These are phyloP conservation scores for Lentinula guzmanii DNA, from an alignment of 768 basidiomycete genomes.

Conservation along the genomic window DNA sequence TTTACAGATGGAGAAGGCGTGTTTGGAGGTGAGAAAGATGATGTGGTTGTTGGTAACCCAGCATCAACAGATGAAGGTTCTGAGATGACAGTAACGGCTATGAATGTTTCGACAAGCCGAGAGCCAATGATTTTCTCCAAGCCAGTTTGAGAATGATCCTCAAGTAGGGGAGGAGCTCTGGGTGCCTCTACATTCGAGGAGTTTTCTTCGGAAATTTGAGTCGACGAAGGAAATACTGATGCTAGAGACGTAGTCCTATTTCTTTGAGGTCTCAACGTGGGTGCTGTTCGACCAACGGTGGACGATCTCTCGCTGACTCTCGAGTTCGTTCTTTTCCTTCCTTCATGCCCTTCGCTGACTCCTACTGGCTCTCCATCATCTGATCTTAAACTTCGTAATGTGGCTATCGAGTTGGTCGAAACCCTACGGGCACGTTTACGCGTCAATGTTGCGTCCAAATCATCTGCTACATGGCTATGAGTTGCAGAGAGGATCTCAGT, in stretches of 20 bases:
- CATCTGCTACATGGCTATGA: constrained; percentile 59
- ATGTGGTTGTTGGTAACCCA: neutral
- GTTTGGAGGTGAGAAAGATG: constrained; percentile 1
- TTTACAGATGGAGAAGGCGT: neutral
- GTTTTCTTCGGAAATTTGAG: constrained; percentile 11
- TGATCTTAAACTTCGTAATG: constrained; percentile 37
- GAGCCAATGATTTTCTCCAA: constrained; percentile 69
- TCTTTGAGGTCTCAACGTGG: constrained; percentile 29
- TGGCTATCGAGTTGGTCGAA: constrained; percentile 52
- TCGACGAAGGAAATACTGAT: neutral
- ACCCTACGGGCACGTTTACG: constrained; percentile 55
- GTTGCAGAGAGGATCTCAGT: constrained; percentile 41
- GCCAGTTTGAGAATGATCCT: constrained; percentile 59
- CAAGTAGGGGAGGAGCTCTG: constrained; percentile 23
- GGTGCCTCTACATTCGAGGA: constrained; percentile 16
- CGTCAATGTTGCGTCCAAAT: constrained; percentile 56
- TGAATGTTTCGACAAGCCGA: constrained; percentile 73
- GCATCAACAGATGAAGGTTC: constrained; percentile 1
- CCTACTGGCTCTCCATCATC: constrained; percentile 38
- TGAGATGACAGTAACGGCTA: constrained; percentile 44
- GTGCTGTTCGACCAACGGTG: constrained; percentile 17
- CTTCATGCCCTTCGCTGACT: constrained; percentile 24
- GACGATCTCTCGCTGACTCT: constrained; percentile 25
- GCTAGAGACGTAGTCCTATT: constrained; percentile 42
- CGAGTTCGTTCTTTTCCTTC: constrained; percentile 40